Conservation (phyloP, 768 basidiomycete genomes). For the Calvatia gigantea region DNA sequence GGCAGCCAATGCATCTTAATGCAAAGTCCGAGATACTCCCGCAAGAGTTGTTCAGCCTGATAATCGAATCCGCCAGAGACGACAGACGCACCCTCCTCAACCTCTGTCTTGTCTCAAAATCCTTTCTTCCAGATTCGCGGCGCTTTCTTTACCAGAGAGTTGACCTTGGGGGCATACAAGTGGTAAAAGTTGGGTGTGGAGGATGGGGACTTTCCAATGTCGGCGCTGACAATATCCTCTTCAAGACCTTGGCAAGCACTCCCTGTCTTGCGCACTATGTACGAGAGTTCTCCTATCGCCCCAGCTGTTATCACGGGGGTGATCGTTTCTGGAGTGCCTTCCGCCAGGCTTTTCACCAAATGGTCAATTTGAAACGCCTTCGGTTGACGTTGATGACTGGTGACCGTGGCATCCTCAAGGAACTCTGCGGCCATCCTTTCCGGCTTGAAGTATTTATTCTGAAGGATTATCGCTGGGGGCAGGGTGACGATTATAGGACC, state of each 20-base stretch:
- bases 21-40: background rate
- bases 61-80: background rate
- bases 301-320: background rate
- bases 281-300: background rate
- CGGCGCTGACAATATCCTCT: background rate
- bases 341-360: background rate
- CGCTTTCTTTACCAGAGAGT: background rate
- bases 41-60: background rate
- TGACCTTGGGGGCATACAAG: background rate
- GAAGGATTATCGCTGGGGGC: conserved; percentile 5
- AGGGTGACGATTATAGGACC: background rate
- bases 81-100: background rate
- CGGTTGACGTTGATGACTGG: background rate
- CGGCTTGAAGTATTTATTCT: background rate
- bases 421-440: background rate
- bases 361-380: background rate
- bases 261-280: background rate
- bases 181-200: background rate
- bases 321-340: background rate
- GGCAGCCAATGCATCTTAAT: background rate
- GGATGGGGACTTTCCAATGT: background rate
- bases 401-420: background rate
- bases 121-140: background rate
- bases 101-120: background rate
- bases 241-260: background rate